Base-by-base conservation (phyloP, 1,284 basidiomycete genomes). In the Polyporus tsugae region DNA sequence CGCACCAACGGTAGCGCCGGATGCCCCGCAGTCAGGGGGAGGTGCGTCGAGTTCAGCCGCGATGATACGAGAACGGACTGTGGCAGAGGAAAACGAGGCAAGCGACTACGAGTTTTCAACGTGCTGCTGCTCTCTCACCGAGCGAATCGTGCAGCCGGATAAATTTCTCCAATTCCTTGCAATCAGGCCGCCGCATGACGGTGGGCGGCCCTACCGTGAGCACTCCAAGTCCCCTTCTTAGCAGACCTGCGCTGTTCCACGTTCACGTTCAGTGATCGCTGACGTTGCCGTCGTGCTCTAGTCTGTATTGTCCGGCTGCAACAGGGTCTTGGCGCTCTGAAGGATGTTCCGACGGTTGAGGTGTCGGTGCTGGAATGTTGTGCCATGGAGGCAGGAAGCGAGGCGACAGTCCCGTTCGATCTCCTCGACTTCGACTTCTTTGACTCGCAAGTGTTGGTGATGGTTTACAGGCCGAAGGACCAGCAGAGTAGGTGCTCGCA, bases 401-500 rank as follows among this genome's bases (percentile, higher is more conserved):
- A 70, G 25, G 66, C 29, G 57, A 36, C 36, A 52, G 60, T 52
- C 57, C 70, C 73, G 60, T 69, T 90, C 73, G 83, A 89, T 68
- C 75, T 93, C 61, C 77, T 92, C 74, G 89, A 90, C 75, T 84
- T 82, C 64, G 90, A 91, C 67, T 94, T 94, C 80, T 93, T 94
- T 77, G 92, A 94, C 81, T 89, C 92, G 75, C 85, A 90, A 77
- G 82, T 78, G 75, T 76, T 92, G 66, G 83, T 92, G 72, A 81
- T 92, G 72, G 84, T 92, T 68, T 89, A 87, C 80, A 73, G 78
- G 49, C 57, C 64, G 62, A 57, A 66, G 60, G 63, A 67, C 58
- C 61, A 68, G 44, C 35, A 59, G 60, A 71, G 76, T 74, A 63
- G 75, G 74, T 77, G 77, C 80, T 38, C 44, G 29, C 29, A 35